These are phyloP conservation scores for Eucalyptus regnans DNA, from an alignment of 345 rosid genomes.

Conservation along the genomic window DNA sequence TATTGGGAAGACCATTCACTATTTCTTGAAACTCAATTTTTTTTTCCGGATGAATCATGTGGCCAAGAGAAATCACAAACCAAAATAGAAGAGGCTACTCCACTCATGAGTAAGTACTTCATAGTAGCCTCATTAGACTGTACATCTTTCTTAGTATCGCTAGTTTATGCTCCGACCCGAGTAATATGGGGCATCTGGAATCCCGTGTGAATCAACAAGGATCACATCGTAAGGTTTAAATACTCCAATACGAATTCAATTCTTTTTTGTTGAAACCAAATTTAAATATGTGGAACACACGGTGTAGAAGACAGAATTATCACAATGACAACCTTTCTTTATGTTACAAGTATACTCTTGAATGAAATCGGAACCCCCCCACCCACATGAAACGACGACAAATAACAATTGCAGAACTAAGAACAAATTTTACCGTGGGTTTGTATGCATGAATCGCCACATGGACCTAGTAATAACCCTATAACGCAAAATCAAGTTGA, in stretches of 20 bases:
- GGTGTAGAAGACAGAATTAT: background rate
- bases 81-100: background rate
- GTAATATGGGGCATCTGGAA: rapidly evolving
- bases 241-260: background rate
- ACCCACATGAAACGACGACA: background rate
- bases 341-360: background rate
- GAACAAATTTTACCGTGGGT: background rate
- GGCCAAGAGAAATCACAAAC: background rate
- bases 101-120: background rate
- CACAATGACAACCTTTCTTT: background rate
- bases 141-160: constrained; percentile 25
- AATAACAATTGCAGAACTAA: background rate
- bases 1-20: too few species aligned
- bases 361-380: background rate
- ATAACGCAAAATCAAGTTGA: background rate
- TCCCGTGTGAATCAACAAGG: rapidly evolving
- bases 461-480: background rate
- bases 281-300: background rate
- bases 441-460: background rate
- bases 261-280: background rate
- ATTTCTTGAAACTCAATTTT: too few species aligned
- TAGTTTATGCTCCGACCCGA: too few species aligned
- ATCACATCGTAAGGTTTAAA: too few species aligned
- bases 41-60: rapidly evolving
- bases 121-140: rapidly evolving